Percentiles rank a stretch among this genome's conserved stretches.
Evolutionary conservation across 495 filamentous ascomycete genomes (phyloP).

Genomic region (Penicillium bovifimosum): DNA sequence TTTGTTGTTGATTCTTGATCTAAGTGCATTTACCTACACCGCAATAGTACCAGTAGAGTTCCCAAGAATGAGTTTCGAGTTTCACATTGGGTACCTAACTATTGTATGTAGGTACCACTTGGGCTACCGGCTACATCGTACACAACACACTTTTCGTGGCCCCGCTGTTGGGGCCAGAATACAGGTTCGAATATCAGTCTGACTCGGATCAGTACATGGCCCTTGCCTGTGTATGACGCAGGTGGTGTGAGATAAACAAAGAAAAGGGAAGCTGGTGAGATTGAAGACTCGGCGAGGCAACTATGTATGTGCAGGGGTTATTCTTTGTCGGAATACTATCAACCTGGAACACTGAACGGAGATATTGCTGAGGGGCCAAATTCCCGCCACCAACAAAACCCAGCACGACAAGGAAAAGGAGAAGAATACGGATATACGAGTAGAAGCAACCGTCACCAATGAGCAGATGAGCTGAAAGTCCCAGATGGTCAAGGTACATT

Average conservation of each 20-base stretch:
- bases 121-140: neutral
- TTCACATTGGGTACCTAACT: too few relatives aligned
- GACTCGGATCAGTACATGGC: conserved; percentile 1
- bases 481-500: conserved; percentile 6
- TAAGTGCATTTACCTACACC: neutral
- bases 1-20: neutral
- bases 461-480: neutral
- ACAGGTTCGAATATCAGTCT: neutral
- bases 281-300: neutral
- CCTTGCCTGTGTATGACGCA: conserved; percentile 9
- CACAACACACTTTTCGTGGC: neutral
- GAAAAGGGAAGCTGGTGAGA: neutral
- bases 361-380: neutral
- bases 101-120: too few relatives aligned
- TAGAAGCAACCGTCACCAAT: neutral
- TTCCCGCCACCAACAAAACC: neutral
- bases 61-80: too few relatives aligned
- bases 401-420: neutral
- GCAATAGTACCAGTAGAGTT: neutral
- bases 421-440: neutral
- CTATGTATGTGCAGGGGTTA: neutral
- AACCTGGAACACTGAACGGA: neutral
- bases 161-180: neutral
- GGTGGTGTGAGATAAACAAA: conserved; percentile 3
- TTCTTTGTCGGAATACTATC: neutral